phyloP scores from a whole-genome alignment of 768 basidiomycete species.

The Agaricus subrufescens region DNA sequence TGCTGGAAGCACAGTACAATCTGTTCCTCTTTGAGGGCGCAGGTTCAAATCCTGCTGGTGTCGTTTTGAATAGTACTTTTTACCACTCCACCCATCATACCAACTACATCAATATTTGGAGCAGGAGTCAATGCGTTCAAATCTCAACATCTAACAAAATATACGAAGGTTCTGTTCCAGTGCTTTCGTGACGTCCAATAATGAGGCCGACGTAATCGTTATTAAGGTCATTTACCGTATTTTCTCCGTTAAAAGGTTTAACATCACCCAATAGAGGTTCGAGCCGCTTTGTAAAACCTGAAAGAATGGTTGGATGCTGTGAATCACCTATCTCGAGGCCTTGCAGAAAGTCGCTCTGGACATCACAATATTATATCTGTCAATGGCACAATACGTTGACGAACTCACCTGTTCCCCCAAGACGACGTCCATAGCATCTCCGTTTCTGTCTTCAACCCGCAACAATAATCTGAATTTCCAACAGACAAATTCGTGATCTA shows the following conservation, averaged over 20 bases:
- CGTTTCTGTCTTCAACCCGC: constrained; percentile 45
- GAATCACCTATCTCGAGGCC: constrained; percentile 27
- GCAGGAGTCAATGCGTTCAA: background rate
- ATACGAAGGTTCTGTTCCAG: background rate
- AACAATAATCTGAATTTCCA: constrained; percentile 47
- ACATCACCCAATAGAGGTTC: background rate
- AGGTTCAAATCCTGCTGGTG: constrained; percentile 35
- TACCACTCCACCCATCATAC: background rate
- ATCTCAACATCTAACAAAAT: constrained; percentile 1
- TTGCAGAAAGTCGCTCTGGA: constrained; percentile 38
- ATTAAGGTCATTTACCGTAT: background rate
- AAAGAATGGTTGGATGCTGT: background rate
- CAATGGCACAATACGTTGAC: background rate
- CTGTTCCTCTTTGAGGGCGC: constrained; percentile 27
- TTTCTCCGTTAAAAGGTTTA: background rate
- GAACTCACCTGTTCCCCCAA: constrained; percentile 41
- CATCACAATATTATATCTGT: background rate
- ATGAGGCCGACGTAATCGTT: background rate
- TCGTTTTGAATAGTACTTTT: constrained; percentile 11
- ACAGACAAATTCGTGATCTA: constrained; percentile 43
- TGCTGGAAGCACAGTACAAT: constrained; percentile 6
- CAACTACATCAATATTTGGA: too few species aligned
- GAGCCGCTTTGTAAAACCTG: background rate
- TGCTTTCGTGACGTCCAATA: constrained; percentile 1
- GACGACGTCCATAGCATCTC: constrained; percentile 36